Evolutionary conservation across 2,329 filamentous ascomycete genomes (phyloP).

Genomic region (Neurospora sp.): DNA sequence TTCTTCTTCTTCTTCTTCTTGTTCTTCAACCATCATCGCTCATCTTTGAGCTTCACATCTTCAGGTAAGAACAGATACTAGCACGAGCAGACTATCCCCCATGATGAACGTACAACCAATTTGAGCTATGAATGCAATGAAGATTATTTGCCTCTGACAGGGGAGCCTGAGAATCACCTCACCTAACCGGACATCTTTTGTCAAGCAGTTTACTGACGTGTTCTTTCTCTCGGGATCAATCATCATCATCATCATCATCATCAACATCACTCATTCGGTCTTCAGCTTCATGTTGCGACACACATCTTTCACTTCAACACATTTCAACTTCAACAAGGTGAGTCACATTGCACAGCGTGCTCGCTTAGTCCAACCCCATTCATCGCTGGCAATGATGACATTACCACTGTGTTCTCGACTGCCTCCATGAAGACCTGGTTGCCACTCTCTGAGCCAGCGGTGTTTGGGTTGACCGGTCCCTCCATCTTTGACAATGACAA

Average conservation of each 20-base stretch:
- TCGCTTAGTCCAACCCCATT: neutral
- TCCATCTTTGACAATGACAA: too few species aligned
- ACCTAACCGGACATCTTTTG: neutral
- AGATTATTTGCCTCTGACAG: too few species aligned
- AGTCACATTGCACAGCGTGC: neutral
- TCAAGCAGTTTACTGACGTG: neutral
- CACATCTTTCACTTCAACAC: neutral
- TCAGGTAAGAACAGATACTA: neutral
- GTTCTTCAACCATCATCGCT: neutral
- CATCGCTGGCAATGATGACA: neutral
- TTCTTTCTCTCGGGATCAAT: neutral
- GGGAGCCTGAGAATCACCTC: neutral
- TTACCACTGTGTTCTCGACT: neutral
- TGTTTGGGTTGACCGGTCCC: too few species aligned
- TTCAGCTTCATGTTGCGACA: neutral
- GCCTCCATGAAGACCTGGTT: too few species aligned
- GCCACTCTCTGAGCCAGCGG: too few species aligned
- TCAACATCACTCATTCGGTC: neutral
- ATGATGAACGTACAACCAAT: neutral
- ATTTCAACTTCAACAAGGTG: neutral
- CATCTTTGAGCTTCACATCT: neutral
- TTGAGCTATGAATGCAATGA: too few species aligned
- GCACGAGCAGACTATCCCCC: neutral
- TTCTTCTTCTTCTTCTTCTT: neutral
- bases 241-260: neutral